Conservation (phyloP, 306 rosid species). For the Astragalus glycyphyllos region DNA sequence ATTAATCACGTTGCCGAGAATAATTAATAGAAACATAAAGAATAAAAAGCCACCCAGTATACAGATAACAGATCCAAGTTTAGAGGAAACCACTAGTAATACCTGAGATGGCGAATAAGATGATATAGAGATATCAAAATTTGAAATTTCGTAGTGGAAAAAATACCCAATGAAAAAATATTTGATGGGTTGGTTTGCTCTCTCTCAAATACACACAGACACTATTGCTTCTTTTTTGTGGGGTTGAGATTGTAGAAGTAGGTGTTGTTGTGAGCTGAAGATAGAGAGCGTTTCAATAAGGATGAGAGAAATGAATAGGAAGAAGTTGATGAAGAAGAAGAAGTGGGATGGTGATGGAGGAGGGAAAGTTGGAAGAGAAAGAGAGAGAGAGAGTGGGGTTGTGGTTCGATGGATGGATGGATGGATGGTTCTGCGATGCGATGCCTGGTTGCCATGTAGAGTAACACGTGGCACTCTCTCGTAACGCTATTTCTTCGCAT, state of each 20-base stretch:
- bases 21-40: constrained; percentile 23
- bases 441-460: constrained; percentile 79
- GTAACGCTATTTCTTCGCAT: constrained; percentile 63
- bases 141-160: constrained; percentile 33
- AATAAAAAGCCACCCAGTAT: background rate
- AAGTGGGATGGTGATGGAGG: constrained; percentile 52
- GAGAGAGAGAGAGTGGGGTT: background rate
- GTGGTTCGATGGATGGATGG: constrained; percentile 40
- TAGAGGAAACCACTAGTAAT: constrained; percentile 32
- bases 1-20: constrained; percentile 35
- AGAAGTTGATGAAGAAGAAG: constrained; percentile 44
- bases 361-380: background rate
- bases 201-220: background rate
- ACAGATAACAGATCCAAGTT: constrained; percentile 49
- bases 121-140: constrained; percentile 33
- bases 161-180: constrained; percentile 31
- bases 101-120: constrained; percentile 45
- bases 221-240: background rate
- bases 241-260: constrained; percentile 14
- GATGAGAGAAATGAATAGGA: constrained; percentile 30
- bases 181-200: constrained; percentile 23
- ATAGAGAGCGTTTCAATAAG: background rate
- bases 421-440: constrained; percentile 36
- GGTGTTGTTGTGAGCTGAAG: constrained; percentile 21
- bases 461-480: constrained; percentile 78